Evolutionary conservation across 257 asterid genomes (phyloP).

Genomic region (Gentiana straminea): DNA sequence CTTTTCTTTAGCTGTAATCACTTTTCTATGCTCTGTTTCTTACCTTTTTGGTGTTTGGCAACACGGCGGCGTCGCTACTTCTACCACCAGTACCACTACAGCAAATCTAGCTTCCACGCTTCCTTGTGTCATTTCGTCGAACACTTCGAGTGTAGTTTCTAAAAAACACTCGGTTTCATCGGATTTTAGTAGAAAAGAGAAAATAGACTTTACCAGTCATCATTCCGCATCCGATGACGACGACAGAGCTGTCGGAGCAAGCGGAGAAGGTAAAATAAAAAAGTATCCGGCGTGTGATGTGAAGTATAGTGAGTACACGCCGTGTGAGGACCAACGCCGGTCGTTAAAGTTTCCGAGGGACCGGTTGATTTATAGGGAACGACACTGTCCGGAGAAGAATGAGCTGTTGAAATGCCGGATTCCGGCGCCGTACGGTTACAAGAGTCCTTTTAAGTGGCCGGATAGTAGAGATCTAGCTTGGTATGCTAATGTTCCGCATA

Average conservation of each 20-base stretch:
- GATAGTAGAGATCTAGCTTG: conserved; percentile 65
- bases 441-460: conserved; percentile 74
- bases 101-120: conserved; percentile 5
- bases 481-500: conserved; percentile 84
- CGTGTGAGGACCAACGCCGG: conserved; percentile 65
- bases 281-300: conserved; percentile 41
- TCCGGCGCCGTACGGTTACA: conserved; percentile 70
- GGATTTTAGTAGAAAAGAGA: not conserved
- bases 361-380: conserved; percentile 51
- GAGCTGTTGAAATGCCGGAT: conserved; percentile 56
- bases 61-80: conserved; percentile 19
- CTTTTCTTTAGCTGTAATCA: conserved; percentile 21
- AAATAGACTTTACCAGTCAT: conserved; percentile 45
- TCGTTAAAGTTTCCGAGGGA: conserved; percentile 38
- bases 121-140: conserved; percentile 11
- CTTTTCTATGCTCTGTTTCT: conserved; percentile 48
- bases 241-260: not conserved
- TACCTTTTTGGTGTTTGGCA: conserved; percentile 61
- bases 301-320: conserved; percentile 63
- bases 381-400: conserved; percentile 55
- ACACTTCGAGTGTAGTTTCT: conserved; percentile 2
- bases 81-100: conserved; percentile 13
- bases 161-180: not conserved
- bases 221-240: conserved; percentile 32
- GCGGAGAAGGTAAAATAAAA: conserved; percentile 7